Conservation (phyloP, 2,329 filamentous ascomycete genomes). For the Ophiostoma triangulosporum region DNA sequence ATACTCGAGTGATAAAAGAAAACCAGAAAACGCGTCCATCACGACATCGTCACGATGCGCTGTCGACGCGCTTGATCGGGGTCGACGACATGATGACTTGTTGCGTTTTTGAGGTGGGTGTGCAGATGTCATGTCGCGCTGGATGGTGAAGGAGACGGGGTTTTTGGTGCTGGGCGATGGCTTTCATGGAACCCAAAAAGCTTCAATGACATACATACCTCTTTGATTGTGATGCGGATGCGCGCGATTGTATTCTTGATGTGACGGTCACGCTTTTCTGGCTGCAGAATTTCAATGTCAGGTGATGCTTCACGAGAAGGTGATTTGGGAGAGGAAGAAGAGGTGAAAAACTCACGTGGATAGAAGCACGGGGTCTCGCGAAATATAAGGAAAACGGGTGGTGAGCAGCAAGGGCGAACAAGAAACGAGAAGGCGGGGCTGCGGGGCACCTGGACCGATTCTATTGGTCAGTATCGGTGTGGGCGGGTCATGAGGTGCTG, state of each 20-base stretch:
- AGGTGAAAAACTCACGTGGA: constrained; percentile 13
- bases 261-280: constrained; percentile 11
- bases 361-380: constrained; percentile 15
- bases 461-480: not conserved
- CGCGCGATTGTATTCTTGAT: not conserved
- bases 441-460: too few relatives aligned
- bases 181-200: not conserved
- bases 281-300: constrained; percentile 16
- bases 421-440: constrained; percentile 6
- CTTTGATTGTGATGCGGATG: not conserved
- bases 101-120: not conserved
- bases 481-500: not conserved
- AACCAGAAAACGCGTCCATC: not conserved
- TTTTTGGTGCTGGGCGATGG: not conserved
- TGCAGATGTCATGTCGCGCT: not conserved
- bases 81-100: not conserved
- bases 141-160: not conserved
- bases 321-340: constrained; percentile 4
- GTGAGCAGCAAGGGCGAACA: not conserved
- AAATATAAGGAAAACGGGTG: constrained; percentile 11
- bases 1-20: not conserved
- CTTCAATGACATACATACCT: constrained; percentile 16
- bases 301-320: constrained; percentile 17
- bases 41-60: constrained; percentile 1
- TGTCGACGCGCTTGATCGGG: not conserved